Evolutionary conservation across 2,329 filamentous ascomycete genomes (phyloP).

Genomic region (Penicillium nordicum): DNA sequence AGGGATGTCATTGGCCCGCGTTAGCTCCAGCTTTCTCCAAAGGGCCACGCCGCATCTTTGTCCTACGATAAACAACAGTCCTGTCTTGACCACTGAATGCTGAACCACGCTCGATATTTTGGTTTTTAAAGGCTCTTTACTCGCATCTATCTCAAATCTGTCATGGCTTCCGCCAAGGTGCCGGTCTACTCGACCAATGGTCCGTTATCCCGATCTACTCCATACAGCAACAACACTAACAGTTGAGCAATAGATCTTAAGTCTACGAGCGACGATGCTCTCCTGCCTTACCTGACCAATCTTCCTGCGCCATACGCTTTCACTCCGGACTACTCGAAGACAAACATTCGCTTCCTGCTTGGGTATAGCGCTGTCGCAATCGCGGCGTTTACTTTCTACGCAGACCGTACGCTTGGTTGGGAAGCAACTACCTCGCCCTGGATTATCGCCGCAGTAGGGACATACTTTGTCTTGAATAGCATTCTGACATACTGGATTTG

Average conservation of each 20-base stretch:
- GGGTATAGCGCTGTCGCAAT: slow-evolving; percentile 80
- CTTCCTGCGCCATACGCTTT: slow-evolving; percentile 64
- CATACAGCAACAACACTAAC: slow-evolving; percentile 8
- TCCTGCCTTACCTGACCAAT: slow-evolving; percentile 87
- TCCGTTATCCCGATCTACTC: slow-evolving; percentile 26
- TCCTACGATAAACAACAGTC: slow-evolving; percentile 15
- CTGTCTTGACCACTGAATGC: neutral
- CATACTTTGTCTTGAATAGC: slow-evolving; percentile 77
- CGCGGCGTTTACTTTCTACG: slow-evolving; percentile 78
- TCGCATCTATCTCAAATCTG: neutral
- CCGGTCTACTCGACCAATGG: slow-evolving; percentile 47
- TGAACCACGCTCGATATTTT: neutral
- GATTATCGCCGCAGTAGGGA: slow-evolving; percentile 72
- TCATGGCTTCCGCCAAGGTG: slow-evolving; percentile 37
- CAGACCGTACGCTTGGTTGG: slow-evolving; percentile 90
- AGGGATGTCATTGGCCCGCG: slow-evolving; percentile 23
- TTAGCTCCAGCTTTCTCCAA: slow-evolving; percentile 28
- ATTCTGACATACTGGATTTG: slow-evolving; percentile 80
- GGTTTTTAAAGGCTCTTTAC: neutral
- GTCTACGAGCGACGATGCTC: slow-evolving; percentile 91
- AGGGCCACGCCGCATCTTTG: slow-evolving; percentile 38
- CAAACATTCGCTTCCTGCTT: slow-evolving; percentile 76
- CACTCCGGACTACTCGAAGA: slow-evolving; percentile 73
- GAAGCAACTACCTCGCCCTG: slow-evolving; percentile 72
- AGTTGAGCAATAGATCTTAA: slow-evolving; percentile 69